These are phyloP conservation scores for Pharnaceum exiguum DNA, from an alignment of 148 eudicot genomes.

Conservation along the genomic window DNA sequence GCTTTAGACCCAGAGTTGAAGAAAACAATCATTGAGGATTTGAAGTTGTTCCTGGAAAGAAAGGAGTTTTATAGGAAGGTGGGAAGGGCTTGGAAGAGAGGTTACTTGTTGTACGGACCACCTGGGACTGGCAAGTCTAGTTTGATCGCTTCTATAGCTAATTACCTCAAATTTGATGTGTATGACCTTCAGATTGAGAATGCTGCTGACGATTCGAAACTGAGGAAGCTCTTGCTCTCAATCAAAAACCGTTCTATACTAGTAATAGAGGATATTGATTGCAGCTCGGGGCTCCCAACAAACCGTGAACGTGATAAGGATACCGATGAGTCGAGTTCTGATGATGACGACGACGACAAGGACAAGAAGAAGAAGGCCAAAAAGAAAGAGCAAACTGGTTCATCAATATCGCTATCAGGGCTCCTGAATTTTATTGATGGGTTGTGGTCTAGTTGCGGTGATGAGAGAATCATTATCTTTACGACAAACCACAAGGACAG, in stretches of 20 bases:
- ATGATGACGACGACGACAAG: background rate
- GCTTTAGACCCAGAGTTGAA: slow-evolving; percentile 21
- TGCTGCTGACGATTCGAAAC: slow-evolving; percentile 4
- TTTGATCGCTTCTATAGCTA: slow-evolving; percentile 40
- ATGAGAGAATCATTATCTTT: slow-evolving; percentile 24
- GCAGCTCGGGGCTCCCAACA: slow-evolving; percentile 2
- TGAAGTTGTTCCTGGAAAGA: slow-evolving; percentile 30
- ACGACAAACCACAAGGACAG: slow-evolving; percentile 20
- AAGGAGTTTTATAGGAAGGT: slow-evolving; percentile 28
- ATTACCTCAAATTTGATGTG: slow-evolving; percentile 33
- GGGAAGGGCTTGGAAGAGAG: too few relatives aligned
- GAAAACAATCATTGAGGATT: slow-evolving; percentile 20
- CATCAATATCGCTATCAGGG: slow-evolving; percentile 13
- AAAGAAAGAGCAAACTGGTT: background rate
- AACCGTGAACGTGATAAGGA: too few relatives aligned
- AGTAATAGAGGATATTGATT: slow-evolving; percentile 44
- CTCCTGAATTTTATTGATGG: slow-evolving; percentile 20
- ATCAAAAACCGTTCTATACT: slow-evolving; percentile 31
- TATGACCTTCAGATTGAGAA: slow-evolving; percentile 35
- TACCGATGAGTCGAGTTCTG: too few relatives aligned
- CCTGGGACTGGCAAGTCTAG: slow-evolving; percentile 47
- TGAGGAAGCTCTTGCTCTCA: slow-evolving; percentile 21
- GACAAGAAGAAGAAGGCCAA: background rate
- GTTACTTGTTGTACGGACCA: too few relatives aligned
- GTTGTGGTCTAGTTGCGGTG: slow-evolving; percentile 30